Evolutionary conservation across 176 grass and related monocot species (phyloP), one percentile per base, ranked within the genome.

Genomic region (Metroxylon sagu): DNA sequence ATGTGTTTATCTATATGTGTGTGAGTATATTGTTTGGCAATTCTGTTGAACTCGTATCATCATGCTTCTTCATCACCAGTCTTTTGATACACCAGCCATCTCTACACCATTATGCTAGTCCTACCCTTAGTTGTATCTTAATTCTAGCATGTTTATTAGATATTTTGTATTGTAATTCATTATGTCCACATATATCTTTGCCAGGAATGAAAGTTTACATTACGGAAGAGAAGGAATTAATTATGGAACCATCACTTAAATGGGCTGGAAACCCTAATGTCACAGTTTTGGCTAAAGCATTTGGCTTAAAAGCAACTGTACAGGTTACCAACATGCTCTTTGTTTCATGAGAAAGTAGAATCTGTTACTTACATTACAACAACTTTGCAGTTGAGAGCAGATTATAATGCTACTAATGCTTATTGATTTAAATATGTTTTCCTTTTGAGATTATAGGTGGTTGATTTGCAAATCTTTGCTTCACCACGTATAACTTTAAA

Each of bases 201-300:
- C 56, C 79, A 97, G 93, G 93, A 82, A 98, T 98, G 84, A 98
- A 98, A 74, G 93, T 85, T 49, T 88, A 98, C 19, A 29, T 75
- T 69, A 88, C 84, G 57, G 93, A 98, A 62, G 93, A 98, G 69
- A 76, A 98, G 49, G 93, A 98, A 62, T 66, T 98, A 53, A 92
- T 92, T 75, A 88, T 98, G 93, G 93, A 98, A 84, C 87, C 93
- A 53, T 88, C 70, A 62, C 59, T 98, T 49, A 98, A 98, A 69
- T 98, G 93, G 93, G 93, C 93, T 80, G 93, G 81, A 72, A 98
- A 98, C 51, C 87, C 93, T 71, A 98, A 98, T 85, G 16, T 98
- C 48, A 80, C 77, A 61, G 69, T 80, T 80, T 70, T 71, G 78
- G 76, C 76, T 27, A 98, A 85, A 71, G 84, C 87, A 31, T 92